phyloP scores from a whole-genome alignment of 345 rosid genomes.

The Garcia nutans region DNA sequence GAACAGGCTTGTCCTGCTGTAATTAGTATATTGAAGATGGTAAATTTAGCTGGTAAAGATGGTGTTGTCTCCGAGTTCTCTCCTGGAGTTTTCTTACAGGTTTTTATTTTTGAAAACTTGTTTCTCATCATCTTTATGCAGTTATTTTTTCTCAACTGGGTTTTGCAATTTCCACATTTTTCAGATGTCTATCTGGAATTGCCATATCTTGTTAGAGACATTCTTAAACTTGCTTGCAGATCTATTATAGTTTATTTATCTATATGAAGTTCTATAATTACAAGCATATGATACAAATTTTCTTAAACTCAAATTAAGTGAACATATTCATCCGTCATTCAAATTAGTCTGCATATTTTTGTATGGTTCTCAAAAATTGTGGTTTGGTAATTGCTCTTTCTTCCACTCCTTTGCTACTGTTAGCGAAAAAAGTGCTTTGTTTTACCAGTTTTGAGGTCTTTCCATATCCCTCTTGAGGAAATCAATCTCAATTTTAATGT shows the following conservation, averaged over 20 bases:
- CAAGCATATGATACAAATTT: background rate
- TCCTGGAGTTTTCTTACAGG: constrained; percentile 97
- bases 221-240: background rate
- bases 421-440: background rate
- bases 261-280: background rate
- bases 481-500: background rate
- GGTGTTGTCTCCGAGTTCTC: constrained; percentile 73
- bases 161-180: constrained; percentile 2
- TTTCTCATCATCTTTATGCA: background rate
- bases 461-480: background rate
- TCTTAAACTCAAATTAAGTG: background rate
- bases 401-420: background rate
- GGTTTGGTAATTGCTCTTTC: background rate
- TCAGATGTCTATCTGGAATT: background rate
- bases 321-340: background rate
- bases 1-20: constrained; percentile 79
- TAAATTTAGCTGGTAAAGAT: constrained; percentile 69
- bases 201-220: background rate
- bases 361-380: background rate
- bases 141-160: constrained; percentile 6
- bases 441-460: background rate
- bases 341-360: background rate
- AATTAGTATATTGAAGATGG: constrained; percentile 52
- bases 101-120: constrained; percentile 26
- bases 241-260: background rate